phyloP scores from a whole-genome alignment of 2,329 filamentous ascomycete genomes.

The Cercospora berteroae region DNA sequence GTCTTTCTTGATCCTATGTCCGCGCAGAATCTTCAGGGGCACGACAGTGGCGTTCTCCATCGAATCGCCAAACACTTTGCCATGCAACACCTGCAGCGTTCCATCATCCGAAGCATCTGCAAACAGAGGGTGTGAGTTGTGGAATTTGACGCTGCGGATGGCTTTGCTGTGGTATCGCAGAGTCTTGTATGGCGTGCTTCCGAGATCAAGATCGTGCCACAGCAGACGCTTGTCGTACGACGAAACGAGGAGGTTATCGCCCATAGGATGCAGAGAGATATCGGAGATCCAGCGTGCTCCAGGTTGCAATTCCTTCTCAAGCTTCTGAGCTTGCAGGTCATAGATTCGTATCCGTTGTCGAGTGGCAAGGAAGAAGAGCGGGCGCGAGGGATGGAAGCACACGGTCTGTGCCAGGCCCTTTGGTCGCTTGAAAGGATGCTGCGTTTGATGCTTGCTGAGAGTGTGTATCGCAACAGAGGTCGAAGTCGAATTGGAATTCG shows the following conservation, averaged over 20 bases:
- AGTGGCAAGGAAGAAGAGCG: constrained; percentile 93
- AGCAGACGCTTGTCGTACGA: constrained; percentile 91
- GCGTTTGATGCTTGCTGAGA: constrained; percentile 88
- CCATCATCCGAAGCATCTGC: constrained; percentile 95
- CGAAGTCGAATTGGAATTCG: constrained; percentile 62
- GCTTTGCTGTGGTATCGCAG: constrained; percentile 92
- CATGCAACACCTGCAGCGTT: constrained; percentile 92
- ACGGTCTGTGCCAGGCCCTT: constrained; percentile 80
- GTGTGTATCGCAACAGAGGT: constrained; percentile 92
- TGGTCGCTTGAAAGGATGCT: constrained; percentile 82
- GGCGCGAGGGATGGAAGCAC: constrained; percentile 90
- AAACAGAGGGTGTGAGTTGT: constrained; percentile 76
- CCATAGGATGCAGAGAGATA: constrained; percentile 88
- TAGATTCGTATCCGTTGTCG: constrained; percentile 91
- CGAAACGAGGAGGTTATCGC: constrained; percentile 90
- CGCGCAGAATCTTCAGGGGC: constrained; percentile 87
- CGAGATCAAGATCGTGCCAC: constrained; percentile 96
- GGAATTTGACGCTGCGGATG: constrained; percentile 84
- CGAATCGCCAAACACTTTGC: constrained; percentile 88
- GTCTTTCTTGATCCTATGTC: constrained; percentile 81
- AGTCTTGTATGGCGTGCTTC: constrained; percentile 88
- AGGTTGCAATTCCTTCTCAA: constrained; percentile 89
- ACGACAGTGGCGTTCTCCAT: constrained; percentile 97
- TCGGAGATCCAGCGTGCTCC: constrained; percentile 93
- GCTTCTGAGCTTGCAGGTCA: constrained; percentile 84